Conservation (phyloP, 192 early-diverging fungal genomes). For the Phycomyces blakesleeanus region DNA sequence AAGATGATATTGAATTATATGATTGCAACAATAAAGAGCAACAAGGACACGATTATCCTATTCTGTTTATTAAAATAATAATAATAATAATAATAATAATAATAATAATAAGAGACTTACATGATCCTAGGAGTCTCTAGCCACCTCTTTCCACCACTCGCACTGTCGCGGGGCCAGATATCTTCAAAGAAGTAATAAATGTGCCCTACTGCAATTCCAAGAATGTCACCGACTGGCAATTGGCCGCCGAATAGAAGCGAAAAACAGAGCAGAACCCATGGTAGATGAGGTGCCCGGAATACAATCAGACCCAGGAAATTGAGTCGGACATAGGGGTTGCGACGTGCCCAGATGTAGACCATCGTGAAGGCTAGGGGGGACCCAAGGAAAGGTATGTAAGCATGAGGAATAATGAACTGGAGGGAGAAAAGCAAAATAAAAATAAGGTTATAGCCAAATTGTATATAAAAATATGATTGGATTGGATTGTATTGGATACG, state of each 20-base stretch:
- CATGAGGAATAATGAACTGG: conserved; percentile 37
- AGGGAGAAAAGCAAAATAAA: too few relatives aligned
- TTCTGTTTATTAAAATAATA: too few relatives aligned
- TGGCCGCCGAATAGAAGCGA: conserved; percentile 72
- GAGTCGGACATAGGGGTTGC: conserved; percentile 85
- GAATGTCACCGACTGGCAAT: conserved; percentile 75
- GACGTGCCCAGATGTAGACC: conserved; percentile 96
- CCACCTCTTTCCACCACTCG: conserved; percentile 53
- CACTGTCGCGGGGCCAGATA: conserved; percentile 77
- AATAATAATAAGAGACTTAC: too few relatives aligned
- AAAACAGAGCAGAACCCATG: conserved; percentile 88
- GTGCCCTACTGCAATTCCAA: conserved; percentile 88
- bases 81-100: too few relatives aligned
- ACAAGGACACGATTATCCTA: not conserved
- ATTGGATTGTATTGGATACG: too few relatives aligned
- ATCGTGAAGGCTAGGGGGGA: conserved; percentile 79
- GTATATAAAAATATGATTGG: too few relatives aligned
- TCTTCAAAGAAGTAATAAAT: conserved; percentile 94
- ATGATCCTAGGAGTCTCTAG: conserved; percentile 53
- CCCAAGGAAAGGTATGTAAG: conserved; percentile 77
- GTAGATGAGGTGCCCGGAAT: conserved; percentile 87
- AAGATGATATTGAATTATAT: too few relatives aligned
- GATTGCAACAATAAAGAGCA: not conserved
- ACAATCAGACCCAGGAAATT: conserved; percentile 91
- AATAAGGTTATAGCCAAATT: too few relatives aligned